Evolutionary conservation across 2,329 filamentous ascomycete genomes (phyloP).

Genomic region (Fusarium kyushuense): DNA sequence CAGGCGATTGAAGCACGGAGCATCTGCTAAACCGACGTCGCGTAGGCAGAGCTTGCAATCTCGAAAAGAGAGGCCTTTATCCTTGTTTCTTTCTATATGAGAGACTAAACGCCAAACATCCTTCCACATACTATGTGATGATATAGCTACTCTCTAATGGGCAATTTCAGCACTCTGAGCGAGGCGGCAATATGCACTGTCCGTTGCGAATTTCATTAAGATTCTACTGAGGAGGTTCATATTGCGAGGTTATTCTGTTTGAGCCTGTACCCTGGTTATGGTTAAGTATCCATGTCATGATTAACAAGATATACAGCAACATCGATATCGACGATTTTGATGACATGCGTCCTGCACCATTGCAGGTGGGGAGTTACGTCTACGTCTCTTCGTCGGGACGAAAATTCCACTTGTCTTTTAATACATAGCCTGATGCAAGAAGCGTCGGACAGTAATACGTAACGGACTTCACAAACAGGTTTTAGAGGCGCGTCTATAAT

Average conservation of each 20-base stretch:
- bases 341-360: conserved; percentile 2
- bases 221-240: neutral
- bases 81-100: neutral
- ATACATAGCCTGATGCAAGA: neutral
- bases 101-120: neutral
- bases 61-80: conserved; percentile 15
- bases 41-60: conserved; percentile 29
- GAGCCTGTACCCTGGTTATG: neutral
- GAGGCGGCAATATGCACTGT: neutral
- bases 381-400: conserved; percentile 1
- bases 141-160: neutral
- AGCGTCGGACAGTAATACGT: neutral
- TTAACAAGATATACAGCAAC: neutral
- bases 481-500: neutral
- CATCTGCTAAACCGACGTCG: conserved; percentile 48
- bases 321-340: neutral
- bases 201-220: neutral
- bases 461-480: neutral
- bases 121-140: neutral
- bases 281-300: conserved; percentile 7
- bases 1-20: conserved; percentile 43
- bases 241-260: neutral
- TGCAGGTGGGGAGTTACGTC: neutral
- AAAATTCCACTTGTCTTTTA: neutral
- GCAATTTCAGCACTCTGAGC: neutral